These are phyloP conservation scores for Diplodia intermedia DNA, from an alignment of 2,329 filamentous ascomycete species.

Conservation along the genomic window DNA sequence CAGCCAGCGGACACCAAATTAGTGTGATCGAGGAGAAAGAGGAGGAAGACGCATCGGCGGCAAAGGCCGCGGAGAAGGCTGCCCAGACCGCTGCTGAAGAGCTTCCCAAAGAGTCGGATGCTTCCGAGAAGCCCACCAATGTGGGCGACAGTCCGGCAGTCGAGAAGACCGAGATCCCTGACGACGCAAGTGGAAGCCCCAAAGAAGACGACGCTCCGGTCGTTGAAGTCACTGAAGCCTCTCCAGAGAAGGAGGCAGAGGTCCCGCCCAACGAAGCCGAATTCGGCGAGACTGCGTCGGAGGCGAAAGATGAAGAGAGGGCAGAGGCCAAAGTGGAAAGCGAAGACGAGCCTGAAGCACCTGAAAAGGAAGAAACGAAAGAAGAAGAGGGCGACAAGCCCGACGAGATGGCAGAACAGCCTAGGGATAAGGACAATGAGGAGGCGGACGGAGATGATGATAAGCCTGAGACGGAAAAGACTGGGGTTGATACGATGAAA, in stretches of 20 bases:
- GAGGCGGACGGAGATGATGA: conserved; percentile 36
- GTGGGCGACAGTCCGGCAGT: conserved; percentile 22
- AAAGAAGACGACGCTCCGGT: conserved; percentile 2
- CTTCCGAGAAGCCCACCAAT: conserved; percentile 33
- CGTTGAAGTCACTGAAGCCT: conserved; percentile 16
- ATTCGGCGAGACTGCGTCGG: conserved; percentile 26
- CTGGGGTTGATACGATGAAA: conserved; percentile 11
- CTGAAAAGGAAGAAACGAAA: conserved; percentile 24
- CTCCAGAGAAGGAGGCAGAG: conserved; percentile 7
- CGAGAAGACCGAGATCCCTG: conserved; percentile 20
- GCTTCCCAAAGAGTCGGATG: conserved; percentile 36
- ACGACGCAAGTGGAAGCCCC: neutral
- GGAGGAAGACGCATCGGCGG: conserved; percentile 61
- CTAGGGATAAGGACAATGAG: conserved; percentile 38
- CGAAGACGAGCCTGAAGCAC: neutral
- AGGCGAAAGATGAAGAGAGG: conserved; percentile 3
- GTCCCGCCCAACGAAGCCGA: neutral
- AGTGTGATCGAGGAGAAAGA: conserved; percentile 83
- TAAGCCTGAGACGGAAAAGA: conserved; percentile 37
- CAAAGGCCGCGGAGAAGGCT: conserved; percentile 37
- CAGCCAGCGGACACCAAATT: conserved; percentile 74
- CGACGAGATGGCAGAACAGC: conserved; percentile 35
- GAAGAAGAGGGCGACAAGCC: conserved; percentile 34
- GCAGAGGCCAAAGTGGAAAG: conserved; percentile 8
- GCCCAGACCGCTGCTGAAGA: conserved; percentile 37